Conservation (phyloP, 2,329 filamentous ascomycete species). For the Ustulina deusta region DNA sequence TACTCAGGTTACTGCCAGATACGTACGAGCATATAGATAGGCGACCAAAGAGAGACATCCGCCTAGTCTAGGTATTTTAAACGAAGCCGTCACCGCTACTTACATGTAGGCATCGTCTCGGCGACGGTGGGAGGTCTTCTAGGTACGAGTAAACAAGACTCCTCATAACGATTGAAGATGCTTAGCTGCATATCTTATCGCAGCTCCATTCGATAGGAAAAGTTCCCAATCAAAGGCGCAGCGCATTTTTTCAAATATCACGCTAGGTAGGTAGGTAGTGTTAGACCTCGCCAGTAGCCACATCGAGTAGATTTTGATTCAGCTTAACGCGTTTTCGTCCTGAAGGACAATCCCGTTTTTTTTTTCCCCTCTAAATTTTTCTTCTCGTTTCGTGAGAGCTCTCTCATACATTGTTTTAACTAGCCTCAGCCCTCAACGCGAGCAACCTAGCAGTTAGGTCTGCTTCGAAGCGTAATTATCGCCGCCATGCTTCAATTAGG, state of each 20-base stretch:
- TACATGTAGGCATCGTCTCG: too few species aligned
- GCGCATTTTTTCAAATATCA: conserved; percentile 22
- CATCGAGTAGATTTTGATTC: neutral
- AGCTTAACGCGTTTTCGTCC: conserved; percentile 11
- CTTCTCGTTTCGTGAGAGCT: neutral
- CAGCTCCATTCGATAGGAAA: neutral
- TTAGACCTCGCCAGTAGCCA: neutral
- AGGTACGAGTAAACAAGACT: neutral
- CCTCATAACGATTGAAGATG: neutral
- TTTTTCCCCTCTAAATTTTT: conserved; percentile 1
- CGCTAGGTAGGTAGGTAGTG: neutral
- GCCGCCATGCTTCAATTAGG: conserved; percentile 53
- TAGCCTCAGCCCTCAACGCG: conserved; percentile 10
- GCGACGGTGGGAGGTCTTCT: too few species aligned
- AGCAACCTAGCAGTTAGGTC: conserved; percentile 16
- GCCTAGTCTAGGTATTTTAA: too few species aligned
- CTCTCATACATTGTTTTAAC: conserved; percentile 12
- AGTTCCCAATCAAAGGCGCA: conserved; percentile 18
- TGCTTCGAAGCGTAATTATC: conserved; percentile 20
- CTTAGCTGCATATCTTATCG: conserved; percentile 35
- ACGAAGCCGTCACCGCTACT: too few species aligned
- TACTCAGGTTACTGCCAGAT: too few species aligned
- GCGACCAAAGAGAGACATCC: too few species aligned
- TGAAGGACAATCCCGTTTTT: neutral
- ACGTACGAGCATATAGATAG: too few species aligned